A percentile compares a stretch with the other conserved stretches of the same genome.
phyloP scores from a whole-genome alignment of 2,329 filamentous ascomycete species.

The Nothopassalora personata region DNA sequence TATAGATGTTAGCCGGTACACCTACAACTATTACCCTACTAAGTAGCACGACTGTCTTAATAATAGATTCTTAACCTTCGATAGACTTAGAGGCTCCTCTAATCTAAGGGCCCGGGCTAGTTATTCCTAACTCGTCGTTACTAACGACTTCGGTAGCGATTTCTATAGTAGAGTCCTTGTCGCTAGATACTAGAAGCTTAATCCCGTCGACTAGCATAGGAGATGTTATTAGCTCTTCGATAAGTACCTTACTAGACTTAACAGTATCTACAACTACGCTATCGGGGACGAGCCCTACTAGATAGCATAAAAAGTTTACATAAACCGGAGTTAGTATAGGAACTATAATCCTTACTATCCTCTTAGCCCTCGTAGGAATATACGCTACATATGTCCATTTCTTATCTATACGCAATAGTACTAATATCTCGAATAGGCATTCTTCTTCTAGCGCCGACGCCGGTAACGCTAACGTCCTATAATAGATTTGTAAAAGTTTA shows the following conservation, averaged over 20 bases:
- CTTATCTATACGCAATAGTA: background rate
- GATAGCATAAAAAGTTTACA: background rate
- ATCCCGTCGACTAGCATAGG: background rate
- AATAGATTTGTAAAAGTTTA: background rate
- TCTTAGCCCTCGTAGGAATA: background rate
- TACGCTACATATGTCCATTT: background rate
- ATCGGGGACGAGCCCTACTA: too few species aligned
- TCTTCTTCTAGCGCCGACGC: background rate
- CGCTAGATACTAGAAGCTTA: background rate
- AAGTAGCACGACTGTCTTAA: background rate
- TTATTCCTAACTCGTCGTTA: background rate
- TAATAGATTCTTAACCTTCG: background rate
- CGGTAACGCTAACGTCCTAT: background rate
- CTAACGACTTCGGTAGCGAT: background rate
- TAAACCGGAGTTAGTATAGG: background rate
- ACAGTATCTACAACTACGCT: too few species aligned
- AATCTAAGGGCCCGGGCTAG: background rate
- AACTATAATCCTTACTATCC: background rate
- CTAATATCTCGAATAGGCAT: background rate
- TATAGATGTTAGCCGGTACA: background rate
- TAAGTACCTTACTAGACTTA: background rate
- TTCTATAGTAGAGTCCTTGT: background rate
- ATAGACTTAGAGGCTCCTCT: background rate
- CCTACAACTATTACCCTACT: background rate
- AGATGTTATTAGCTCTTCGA: background rate